Evolutionary conservation across 495 filamentous ascomycete genomes (phyloP).

Genomic region (Xylaria nigripes): DNA sequence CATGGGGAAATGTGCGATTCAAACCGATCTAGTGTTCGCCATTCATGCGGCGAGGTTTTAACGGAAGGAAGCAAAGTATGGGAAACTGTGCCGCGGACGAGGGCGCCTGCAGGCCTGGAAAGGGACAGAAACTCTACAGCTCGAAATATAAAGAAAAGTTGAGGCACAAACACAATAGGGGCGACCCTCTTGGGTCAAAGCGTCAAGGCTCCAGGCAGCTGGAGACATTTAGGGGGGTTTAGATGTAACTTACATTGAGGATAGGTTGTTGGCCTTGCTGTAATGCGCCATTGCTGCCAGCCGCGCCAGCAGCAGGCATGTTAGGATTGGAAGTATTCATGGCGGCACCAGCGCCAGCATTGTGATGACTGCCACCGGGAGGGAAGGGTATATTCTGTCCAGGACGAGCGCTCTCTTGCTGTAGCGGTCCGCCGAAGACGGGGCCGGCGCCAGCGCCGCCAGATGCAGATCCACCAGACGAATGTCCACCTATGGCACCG

Average conservation of each 20-base stretch:
- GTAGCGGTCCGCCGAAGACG: conserved; percentile 43
- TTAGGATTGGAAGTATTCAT: conserved; percentile 22
- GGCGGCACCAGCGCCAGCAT: conserved; percentile 8
- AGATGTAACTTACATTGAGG: conserved; percentile 57
- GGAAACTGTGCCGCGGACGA: too few species aligned
- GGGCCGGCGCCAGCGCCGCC: conserved; percentile 26
- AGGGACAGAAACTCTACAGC: too few species aligned
- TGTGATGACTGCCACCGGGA: conserved; percentile 6
- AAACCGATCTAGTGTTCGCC: too few species aligned
- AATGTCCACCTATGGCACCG: conserved; percentile 40
- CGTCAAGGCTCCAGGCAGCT: not conserved
- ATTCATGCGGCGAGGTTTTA: too few species aligned
- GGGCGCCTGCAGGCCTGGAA: too few species aligned
- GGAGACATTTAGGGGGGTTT: not conserved
- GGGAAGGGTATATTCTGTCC: conserved; percentile 42
- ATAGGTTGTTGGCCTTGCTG: conserved; percentile 92
- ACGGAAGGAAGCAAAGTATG: too few species aligned
- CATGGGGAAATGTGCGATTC: too few species aligned
- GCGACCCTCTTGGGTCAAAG: not conserved
- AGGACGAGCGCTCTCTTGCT: conserved; percentile 37
- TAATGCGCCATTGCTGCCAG: conserved; percentile 30
- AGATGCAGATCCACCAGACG: conserved; percentile 29
- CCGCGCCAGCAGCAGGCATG: conserved; percentile 23
- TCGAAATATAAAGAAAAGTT: not conserved
- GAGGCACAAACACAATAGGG: not conserved